Percentiles rank a stretch among this genome's conserved stretches.
phyloP scores from a whole-genome alignment of 352 stramenopile genomes.

The Phytophthora cactorum region DNA sequence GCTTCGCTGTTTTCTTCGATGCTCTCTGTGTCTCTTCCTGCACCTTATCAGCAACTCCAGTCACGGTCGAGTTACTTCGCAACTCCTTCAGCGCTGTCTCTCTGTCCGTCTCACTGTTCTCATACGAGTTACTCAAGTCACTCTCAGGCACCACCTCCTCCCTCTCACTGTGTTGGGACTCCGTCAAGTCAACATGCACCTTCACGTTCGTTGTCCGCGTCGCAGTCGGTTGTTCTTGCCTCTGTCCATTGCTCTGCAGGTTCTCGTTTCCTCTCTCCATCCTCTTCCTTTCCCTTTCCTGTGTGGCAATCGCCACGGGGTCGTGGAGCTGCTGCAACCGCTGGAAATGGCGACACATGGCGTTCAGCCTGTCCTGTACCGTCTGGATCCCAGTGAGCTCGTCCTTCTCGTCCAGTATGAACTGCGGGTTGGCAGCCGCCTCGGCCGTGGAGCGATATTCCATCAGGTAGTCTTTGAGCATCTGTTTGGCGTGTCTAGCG shows the following conservation, averaged over 20 bases:
- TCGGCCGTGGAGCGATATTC: conserved; percentile 10
- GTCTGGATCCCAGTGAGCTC: conserved; percentile 2
- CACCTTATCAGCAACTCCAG: not conserved
- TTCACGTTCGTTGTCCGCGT: conserved; percentile 5
- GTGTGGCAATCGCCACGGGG: not conserved
- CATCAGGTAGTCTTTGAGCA: conserved; percentile 21
- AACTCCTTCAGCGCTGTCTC: not conserved
- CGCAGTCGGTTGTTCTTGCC: not conserved
- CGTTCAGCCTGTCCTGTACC: conserved; percentile 20
- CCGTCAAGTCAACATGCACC: conserved; percentile 8
- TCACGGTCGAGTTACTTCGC: not conserved
- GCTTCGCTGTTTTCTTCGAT: not conserved
- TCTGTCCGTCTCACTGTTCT: conserved; percentile 18
- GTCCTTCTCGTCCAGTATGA: conserved; percentile 14
- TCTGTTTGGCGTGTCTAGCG: conserved; percentile 3
- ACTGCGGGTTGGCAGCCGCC: not conserved
- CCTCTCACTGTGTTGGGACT: conserved; percentile 5
- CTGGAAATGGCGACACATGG: conserved; percentile 18
- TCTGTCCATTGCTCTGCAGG: not conserved
- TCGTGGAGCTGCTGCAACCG: conserved; percentile 17
- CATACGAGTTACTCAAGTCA: conserved; percentile 20
- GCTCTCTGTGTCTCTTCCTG: not conserved
- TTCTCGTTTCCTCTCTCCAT: conserved; percentile 1
- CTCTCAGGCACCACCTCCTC: conserved; percentile 19
- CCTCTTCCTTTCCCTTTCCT: not conserved